Evolutionary conservation across 1,139 yeast species (phyloP).

Genomic region (Casaregolazyma suthepensis): DNA sequence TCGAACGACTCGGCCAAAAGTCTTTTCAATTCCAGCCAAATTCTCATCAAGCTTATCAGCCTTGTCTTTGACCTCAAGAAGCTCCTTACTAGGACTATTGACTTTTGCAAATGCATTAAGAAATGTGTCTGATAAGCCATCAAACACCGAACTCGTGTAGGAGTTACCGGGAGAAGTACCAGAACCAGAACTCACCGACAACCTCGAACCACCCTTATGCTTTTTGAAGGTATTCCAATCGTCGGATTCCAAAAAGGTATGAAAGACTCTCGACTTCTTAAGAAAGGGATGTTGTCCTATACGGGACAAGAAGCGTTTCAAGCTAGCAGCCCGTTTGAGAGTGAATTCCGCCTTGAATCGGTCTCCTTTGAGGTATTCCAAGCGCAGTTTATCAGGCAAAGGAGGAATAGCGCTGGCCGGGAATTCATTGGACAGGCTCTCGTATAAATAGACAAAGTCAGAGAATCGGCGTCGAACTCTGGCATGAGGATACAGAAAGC

Average conservation of each 20-base stretch:
- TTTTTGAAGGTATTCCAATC: slow-evolving; percentile 83
- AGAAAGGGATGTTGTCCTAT: slow-evolving; percentile 68
- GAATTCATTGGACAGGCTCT: slow-evolving; percentile 65
- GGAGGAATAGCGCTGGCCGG: slow-evolving; percentile 91
- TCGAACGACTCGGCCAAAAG: slow-evolving; percentile 65
- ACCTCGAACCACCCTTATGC: slow-evolving; percentile 36
- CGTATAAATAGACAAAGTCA: slow-evolving; percentile 74
- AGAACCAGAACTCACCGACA: slow-evolving; percentile 17
- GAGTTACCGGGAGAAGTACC: slow-evolving; percentile 12
- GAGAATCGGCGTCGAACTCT: slow-evolving; percentile 72
- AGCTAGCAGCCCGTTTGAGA: slow-evolving; percentile 72
- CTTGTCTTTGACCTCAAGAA: slow-evolving; percentile 75
- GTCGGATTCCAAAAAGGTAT: slow-evolving; percentile 67
- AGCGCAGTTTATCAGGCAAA: slow-evolving; percentile 83
- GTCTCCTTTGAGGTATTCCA: slow-evolving; percentile 94
- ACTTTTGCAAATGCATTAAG: slow-evolving; percentile 88
- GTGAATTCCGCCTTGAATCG: slow-evolving; percentile 78
- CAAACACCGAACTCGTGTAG: slow-evolving; percentile 40
- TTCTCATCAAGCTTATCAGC: slow-evolving; percentile 82
- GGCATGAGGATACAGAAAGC: slow-evolving; percentile 40
- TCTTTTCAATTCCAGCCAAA: slow-evolving; percentile 67
- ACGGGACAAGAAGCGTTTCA: slow-evolving; percentile 69
- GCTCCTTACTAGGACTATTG: slow-evolving; percentile 69
- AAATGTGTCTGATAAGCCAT: slow-evolving; percentile 72
- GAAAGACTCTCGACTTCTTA: slow-evolving; percentile 63